Evolutionary conservation across 2,329 filamentous ascomycete species (phyloP).

Genomic region (Penicillium griseofulvum): DNA sequence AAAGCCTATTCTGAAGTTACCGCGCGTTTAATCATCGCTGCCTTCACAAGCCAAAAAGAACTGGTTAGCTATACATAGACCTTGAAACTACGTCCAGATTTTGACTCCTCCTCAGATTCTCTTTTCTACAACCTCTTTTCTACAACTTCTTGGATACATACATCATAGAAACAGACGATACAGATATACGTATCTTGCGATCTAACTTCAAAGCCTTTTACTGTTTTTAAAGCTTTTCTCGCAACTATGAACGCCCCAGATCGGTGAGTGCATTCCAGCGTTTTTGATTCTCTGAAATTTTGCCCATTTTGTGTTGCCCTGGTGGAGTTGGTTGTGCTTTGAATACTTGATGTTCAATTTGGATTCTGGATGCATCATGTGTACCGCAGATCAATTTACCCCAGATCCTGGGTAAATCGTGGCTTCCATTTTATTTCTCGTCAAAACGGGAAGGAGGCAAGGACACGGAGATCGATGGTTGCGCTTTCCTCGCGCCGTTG

Average conservation of each 20-base stretch:
- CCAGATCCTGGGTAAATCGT: not conserved
- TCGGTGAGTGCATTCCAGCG: constrained; percentile 36
- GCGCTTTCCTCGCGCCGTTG: not conserved
- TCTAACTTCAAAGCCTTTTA: not conserved
- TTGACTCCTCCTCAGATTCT: not conserved
- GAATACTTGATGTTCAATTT: not conserved
- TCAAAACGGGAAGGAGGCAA: not conserved
- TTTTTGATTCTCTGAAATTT: not conserved
- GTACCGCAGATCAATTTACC: not conserved
- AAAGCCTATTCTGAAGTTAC: not conserved
- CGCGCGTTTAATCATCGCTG: not conserved
- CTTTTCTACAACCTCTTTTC: not conserved
- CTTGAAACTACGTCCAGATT: not conserved
- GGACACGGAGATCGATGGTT: not conserved
- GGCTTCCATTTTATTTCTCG: not conserved
- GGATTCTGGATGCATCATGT: not conserved
- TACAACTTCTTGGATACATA: not conserved
- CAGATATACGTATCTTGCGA: not conserved
- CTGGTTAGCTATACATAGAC: not conserved
- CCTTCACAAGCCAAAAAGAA: not conserved
- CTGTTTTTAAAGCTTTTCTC: not conserved
- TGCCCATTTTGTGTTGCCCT: not conserved
- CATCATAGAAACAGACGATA: not conserved
- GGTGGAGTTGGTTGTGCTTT: not conserved
- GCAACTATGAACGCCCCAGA: constrained; percentile 50